Evolutionary conservation across 192 early-diverging fungal species (phyloP).

Genomic region (Backusella morwellensis): DNA sequence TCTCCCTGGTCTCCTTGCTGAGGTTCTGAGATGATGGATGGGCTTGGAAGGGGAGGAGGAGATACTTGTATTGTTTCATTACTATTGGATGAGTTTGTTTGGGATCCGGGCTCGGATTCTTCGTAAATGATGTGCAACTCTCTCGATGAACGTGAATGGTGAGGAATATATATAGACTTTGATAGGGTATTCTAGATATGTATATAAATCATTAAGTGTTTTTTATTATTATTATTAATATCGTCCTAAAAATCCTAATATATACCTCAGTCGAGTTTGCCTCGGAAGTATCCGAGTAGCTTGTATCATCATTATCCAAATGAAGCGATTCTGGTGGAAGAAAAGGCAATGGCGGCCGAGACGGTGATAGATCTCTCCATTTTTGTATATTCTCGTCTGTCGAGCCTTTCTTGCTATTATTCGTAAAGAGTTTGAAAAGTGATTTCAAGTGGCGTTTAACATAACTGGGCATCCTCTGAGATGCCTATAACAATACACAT

Average conservation of each 20-base stretch:
- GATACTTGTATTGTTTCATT: background rate
- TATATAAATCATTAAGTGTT: background rate
- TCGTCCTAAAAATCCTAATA: background rate
- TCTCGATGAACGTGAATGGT: background rate
- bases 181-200: background rate
- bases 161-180: background rate
- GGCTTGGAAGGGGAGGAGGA: background rate
- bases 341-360: background rate
- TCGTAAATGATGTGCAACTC: constrained; percentile 4
- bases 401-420: background rate
- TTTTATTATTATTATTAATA: background rate
- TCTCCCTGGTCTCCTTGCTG: background rate
- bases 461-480: background rate
- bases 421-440: background rate
- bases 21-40: background rate
- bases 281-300: background rate
- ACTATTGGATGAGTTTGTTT: background rate
- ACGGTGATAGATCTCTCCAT: background rate
- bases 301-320: background rate
- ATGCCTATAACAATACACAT: constrained; percentile 4
- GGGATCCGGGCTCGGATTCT: background rate
- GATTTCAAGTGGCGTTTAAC: background rate
- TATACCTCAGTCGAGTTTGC: background rate
- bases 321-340: background rate
- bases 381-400: background rate